Base-by-base conservation (phyloP, 768 basidiomycete species). In the Lanmaoa rubissima region DNA sequence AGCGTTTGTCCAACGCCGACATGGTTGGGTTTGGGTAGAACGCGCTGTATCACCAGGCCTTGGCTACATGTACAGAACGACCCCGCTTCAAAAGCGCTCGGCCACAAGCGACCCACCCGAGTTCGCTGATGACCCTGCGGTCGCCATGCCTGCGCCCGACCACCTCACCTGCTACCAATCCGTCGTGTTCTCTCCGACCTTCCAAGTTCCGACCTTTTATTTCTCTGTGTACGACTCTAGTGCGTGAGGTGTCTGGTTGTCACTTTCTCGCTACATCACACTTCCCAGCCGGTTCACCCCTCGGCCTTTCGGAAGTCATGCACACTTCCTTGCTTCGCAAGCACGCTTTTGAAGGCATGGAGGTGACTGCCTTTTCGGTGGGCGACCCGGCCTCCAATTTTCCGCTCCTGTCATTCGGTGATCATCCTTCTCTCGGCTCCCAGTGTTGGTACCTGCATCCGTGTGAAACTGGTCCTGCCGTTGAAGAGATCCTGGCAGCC, bases 361-460 rank as follows among this genome's bases (percentile, higher is more conserved):
- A 81, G 35, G 64, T 67, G 7, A 83, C 85, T 17, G 64, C 79
- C 13, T 89, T 80, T 66, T 83, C 82, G 19, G 69, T 90, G 41
- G 79, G 79, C 24, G 70, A 74, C 10, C 77, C 79, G 2, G 71
- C 69, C 13, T 77, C 82, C 2, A 70, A 82, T 6, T 88, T 93
- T 64, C 90, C 94, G 11, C 70, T 94, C 21, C 73, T 96, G 11
- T 90, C 92, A 13, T 91, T 92, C 63, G 90, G 90, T 10, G 94
- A 96, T 55, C 94, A 95, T 64, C 94, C 92, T 0, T 83, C 79
- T 6, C 76, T 89, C 32, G 87, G 85, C 21, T 82, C 75, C 3
- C 85, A 87, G 10, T 86, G 83, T 53, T 96, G 92, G 92, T 92
- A 86, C 65, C 75, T 96, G 39, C 94, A 96, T 68, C 94, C 94